Evolutionary conservation across 495 filamentous ascomycete species (phyloP).

Genomic region (Immersiella caudata): DNA sequence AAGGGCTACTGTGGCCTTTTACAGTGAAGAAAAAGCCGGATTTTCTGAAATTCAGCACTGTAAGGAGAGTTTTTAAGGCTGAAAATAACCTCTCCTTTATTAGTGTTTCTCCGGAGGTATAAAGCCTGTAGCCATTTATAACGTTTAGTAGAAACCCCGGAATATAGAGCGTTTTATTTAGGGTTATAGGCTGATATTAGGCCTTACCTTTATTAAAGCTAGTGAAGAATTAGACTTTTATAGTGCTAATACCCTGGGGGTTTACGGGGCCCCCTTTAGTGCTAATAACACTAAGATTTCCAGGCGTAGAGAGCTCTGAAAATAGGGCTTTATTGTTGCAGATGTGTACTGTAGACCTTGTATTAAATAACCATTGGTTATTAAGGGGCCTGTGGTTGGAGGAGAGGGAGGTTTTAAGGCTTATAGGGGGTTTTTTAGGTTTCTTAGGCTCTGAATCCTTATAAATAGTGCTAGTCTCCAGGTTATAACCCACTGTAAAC

Average conservation of each 20-base stretch:
- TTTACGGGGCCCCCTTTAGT: not conserved
- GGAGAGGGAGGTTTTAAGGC: too few species aligned
- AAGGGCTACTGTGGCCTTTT: not conserved
- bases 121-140: not conserved
- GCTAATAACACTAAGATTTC: not conserved
- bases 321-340: not conserved
- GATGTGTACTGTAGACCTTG: not conserved
- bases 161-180: not conserved
- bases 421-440: too few species aligned
- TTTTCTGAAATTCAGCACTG: not conserved
- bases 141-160: not conserved
- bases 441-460: too few species aligned
- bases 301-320: not conserved
- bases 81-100: not conserved
- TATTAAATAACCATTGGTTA: not conserved
- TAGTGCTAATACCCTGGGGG: not conserved
- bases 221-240: not conserved
- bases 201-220: not conserved
- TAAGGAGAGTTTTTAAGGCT: not conserved
- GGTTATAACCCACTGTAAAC: not conserved
- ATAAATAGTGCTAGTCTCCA: too few species aligned
- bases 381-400: too few species aligned
- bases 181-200: not conserved
- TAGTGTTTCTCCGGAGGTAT: too few species aligned
- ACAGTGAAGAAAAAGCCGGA: not conserved